Base-by-base conservation (phyloP, 192 early-diverging fungal genomes). In the Coemansia biformis region DNA sequence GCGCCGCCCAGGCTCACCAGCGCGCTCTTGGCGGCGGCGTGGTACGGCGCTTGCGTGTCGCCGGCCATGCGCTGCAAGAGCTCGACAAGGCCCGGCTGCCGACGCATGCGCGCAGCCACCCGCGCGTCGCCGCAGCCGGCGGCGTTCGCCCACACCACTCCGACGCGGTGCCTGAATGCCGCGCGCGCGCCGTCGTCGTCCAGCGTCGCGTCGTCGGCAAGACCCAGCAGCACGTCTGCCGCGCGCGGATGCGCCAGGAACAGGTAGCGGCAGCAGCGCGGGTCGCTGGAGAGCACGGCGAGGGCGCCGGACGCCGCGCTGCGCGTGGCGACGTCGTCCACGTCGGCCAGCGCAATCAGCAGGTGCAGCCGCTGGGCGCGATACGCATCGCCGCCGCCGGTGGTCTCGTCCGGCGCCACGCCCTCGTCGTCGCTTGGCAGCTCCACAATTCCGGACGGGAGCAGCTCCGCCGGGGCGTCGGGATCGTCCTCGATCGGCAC, bases 291-390 rank as follows among this genome's bases (percentile, higher is more conserved):
- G 31, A 98, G 65, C 16, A 98, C 86, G 1, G 92, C 94, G 36
- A 98, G 48, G 3, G 86, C 81, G 9, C 94, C 94, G 11, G 83
- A 78, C 1, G 92, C 90, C 0, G 94, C 94, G 16, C 89, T 75
- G 17, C 85, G 60, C 6, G 92, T 95, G 19, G 73, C 79, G 33
- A 81, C 75, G 48, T 98, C 92, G 9, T 94, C 92, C n/a, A 81
- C 78, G 37, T 94, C 90, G 6, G 86, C 83, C 19, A 98, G 59
- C 0, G 92, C 90, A 4, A 98, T 62, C 57, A 94, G 70, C 34
- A 96, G 67, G 43, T 87, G 84, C 32, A 95, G 72, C 24, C 78
- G 76, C 24, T 80, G 77, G 26, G 67, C 68, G 13, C 47, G 41
- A 21, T 73, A 57, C 17, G 76, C 26, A 4, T 78, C 55, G 22